Evolutionary conservation across 2,329 filamentous ascomycete species (phyloP), one percentile per base, ranked within the genome.

Genomic region (Botrytis elliptica): DNA sequence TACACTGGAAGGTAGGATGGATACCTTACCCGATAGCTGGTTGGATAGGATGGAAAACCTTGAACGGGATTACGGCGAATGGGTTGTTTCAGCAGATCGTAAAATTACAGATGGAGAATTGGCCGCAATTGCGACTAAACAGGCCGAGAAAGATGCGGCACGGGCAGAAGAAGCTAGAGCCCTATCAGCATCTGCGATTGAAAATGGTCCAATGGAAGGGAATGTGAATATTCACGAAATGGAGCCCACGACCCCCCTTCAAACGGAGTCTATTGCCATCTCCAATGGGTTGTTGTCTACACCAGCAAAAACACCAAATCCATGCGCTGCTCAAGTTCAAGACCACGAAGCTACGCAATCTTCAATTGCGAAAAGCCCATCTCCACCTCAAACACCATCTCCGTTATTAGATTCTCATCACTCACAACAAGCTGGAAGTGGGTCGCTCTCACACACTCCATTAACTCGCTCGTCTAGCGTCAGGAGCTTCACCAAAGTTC

Each of bases 1-100:
- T 82, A 87, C 89, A 46, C 86, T 98, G 3, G 96, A 98, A 82
- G 95, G 94, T 2, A 87, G 90, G 72, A 87, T 92, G 62, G 96
- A 99, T 79, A 93, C 92, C 0, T 84, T 99, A 16, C 96, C 96
- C 0, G 92, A 97, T 59, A 82, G 85, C 42, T 99, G 95, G 96
- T 89, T 98, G 73, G 93, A 97, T 78, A 88, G 91, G 7, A 91
- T 98, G 84, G 96, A 98, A 81, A 83, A 84, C 0, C 85, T 97
- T 7, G 96, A 99, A 81, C 85, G 87, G 18, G 88, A 91, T 44
- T 97, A 95, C 82, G 89, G 90, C 12, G 88, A 90, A 38, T 99
- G 96, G 96, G 89, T 91, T 62, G 90, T 92, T 66, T 87, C 91
- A 66, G 94, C 93, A 46, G 93, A 97, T 79, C 87, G 87, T 74